phyloP scores from a whole-genome alignment of 805 yeast species.

The Zygoascus bituminiphila region DNA sequence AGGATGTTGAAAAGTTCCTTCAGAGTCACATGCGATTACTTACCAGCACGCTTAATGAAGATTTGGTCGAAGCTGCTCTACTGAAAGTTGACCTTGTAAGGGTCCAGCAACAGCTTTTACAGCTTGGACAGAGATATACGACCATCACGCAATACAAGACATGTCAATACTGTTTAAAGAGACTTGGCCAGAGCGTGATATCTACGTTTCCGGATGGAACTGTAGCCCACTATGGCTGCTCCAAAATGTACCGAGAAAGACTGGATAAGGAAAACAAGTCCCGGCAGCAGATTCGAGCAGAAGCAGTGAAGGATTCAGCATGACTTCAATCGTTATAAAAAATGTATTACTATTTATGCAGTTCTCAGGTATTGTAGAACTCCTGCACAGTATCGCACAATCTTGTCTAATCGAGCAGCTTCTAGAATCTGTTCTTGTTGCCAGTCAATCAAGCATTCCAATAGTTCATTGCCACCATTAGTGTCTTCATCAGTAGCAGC shows the following conservation, averaged over 20 bases:
- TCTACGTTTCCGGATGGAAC: slow-evolving; percentile 38
- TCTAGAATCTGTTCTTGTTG: slow-evolving; percentile 33
- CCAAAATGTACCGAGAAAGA: slow-evolving; percentile 18
- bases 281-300: background rate
- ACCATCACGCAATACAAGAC: slow-evolving; percentile 35
- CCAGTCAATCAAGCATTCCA: slow-evolving; percentile 39
- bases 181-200: slow-evolving; percentile 46
- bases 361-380: slow-evolving; percentile 50
- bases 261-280: slow-evolving; percentile 6
- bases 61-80: slow-evolving; percentile 40
- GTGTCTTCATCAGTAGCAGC: slow-evolving; percentile 18
- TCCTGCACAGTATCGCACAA: slow-evolving; percentile 75
- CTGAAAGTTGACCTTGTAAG: slow-evolving; percentile 46
- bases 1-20: slow-evolving; percentile 37
- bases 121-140: slow-evolving; percentile 31
- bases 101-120: slow-evolving; percentile 37
- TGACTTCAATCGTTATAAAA: background rate
- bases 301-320: background rate
- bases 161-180: slow-evolving; percentile 56
- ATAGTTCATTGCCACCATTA: slow-evolving; percentile 26
- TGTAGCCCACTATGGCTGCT: slow-evolving; percentile 53
- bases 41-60: slow-evolving; percentile 33
- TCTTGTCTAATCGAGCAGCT: slow-evolving; percentile 49
- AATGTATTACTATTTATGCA: slow-evolving; percentile 6
- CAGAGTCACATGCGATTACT: slow-evolving; percentile 37